phyloP scores from a whole-genome alignment of 495 filamentous ascomycete genomes.

The Aspergillus cristatus region DNA sequence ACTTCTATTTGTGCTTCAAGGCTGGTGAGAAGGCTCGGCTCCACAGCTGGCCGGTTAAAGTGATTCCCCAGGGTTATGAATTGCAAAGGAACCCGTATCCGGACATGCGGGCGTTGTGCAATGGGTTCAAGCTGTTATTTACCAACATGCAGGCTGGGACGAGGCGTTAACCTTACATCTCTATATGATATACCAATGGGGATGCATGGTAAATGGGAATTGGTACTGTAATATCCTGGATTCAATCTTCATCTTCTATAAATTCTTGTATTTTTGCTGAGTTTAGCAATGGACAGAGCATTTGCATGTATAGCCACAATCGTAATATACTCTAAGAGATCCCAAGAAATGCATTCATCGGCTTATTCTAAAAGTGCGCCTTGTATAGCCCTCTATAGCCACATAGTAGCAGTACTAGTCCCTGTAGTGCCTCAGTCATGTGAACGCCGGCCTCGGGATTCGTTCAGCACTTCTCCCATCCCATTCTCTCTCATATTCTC shows the following conservation, averaged over 20 bases:
- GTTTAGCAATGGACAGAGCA: too few species aligned
- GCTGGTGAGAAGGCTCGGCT: conserved; percentile 63
- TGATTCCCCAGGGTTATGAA: conserved; percentile 85
- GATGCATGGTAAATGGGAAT: not conserved
- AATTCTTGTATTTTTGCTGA: not conserved
- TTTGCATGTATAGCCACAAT: too few species aligned
- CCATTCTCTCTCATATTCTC: too few species aligned
- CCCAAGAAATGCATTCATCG: too few species aligned
- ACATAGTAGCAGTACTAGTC: too few species aligned
- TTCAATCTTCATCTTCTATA: conserved; percentile 2
- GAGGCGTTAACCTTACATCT: conserved; percentile 29
- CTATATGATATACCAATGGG: too few species aligned
- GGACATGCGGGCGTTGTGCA: conserved; percentile 88
- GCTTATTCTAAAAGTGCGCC: too few species aligned
- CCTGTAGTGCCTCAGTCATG: too few species aligned
- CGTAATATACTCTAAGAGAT: too few species aligned
- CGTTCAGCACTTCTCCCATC: too few species aligned
- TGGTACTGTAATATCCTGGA: conserved; percentile 1
- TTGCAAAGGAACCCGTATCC: conserved; percentile 79
- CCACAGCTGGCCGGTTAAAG: conserved; percentile 77
- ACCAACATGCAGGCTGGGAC: conserved; percentile 41
- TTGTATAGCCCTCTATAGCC: too few species aligned
- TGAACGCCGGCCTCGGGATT: too few species aligned
- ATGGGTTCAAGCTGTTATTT: conserved; percentile 68
- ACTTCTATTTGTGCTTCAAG: conserved; percentile 94